phyloP scores from a whole-genome alignment of 1,284 basidiomycete species.

The Uromyces viciae-fabae region DNA sequence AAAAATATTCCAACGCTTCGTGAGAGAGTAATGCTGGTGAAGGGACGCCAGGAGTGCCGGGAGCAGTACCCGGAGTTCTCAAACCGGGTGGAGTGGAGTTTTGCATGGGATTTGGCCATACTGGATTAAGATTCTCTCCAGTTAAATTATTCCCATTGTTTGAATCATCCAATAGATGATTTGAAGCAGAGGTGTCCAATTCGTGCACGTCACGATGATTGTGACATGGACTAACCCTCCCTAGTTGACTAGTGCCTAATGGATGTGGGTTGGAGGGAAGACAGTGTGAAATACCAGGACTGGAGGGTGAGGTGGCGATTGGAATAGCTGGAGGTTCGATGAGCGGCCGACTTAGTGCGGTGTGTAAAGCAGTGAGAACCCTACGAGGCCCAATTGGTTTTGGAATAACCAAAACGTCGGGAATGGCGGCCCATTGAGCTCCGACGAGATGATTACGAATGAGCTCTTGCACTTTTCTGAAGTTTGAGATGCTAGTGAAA shows the following conservation, averaged over 20 bases:
- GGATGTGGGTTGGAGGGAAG: slow-evolving; percentile 33
- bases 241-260: slow-evolving; percentile 22
- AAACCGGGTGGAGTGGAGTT: slow-evolving; percentile 33
- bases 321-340: slow-evolving; percentile 85
- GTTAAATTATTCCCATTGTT: neutral
- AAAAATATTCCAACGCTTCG: slow-evolving; percentile 44
- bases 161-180: slow-evolving; percentile 25
- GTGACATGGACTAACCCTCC: slow-evolving; percentile 2
- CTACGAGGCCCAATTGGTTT: slow-evolving; percentile 90
- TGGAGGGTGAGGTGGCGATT: slow-evolving; percentile 77
- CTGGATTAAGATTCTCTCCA: neutral
- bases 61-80: slow-evolving; percentile 39
- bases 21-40: slow-evolving; percentile 33
- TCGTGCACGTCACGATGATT: slow-evolving; percentile 6
- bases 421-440: slow-evolving; percentile 55
- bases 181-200: slow-evolving; percentile 28
- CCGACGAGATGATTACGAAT: slow-evolving; percentile 66
- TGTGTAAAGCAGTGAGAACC: slow-evolving; percentile 81
- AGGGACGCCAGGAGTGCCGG: slow-evolving; percentile 35
- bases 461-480: slow-evolving; percentile 78
- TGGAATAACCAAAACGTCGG: slow-evolving; percentile 88
- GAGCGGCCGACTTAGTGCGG: slow-evolving; percentile 72
- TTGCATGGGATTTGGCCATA: slow-evolving; percentile 9
- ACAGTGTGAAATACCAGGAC: slow-evolving; percentile 52
- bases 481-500: slow-evolving; percentile 83